A percentile compares a stretch with the other conserved stretches of the same genome.
Conservation (phyloP, 257 asterid genomes). For the Plectranthus barbatus region DNA sequence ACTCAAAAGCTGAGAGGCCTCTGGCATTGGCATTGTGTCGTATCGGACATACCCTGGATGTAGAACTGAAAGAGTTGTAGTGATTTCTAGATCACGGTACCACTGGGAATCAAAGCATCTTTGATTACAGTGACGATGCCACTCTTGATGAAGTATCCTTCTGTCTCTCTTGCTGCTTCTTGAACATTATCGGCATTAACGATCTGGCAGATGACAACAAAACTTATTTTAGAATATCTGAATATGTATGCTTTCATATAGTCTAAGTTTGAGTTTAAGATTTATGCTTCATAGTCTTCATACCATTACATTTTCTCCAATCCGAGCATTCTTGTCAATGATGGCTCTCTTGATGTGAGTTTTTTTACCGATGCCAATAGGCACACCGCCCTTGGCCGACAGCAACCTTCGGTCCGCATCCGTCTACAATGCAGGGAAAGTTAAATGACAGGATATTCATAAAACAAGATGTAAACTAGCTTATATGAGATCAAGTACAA, state of each 20-base stretch:
- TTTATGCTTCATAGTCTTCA: background rate
- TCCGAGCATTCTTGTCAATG: conserved; percentile 88
- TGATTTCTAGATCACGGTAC: conserved; percentile 45
- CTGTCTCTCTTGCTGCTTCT: conserved; percentile 95
- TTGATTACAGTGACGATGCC: conserved; percentile 85
- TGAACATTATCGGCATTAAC: conserved; percentile 63
- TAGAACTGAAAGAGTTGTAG: too few species aligned
- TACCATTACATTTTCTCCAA: conserved; percentile 82
- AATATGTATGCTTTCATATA: background rate
- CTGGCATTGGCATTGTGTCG: too few species aligned
- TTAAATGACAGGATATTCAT: background rate
- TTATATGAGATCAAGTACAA: background rate
- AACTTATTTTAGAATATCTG: background rate
- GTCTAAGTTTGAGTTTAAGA: background rate
- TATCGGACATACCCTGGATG: too few species aligned
- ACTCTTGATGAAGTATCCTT: conserved; percentile 90
- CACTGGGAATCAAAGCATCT: conserved; percentile 79
- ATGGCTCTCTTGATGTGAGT: conserved; percentile 82
- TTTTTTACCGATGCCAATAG: conserved; percentile 82
- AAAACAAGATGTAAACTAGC: too few species aligned
- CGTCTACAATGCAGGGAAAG: conserved; percentile 38
- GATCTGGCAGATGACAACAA: conserved; percentile 36
- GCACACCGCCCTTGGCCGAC: conserved; percentile 70
- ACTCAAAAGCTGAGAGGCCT: too few species aligned
- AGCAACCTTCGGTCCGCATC: conserved; percentile 64